Conservation (phyloP, 148 eudicot species). For the Rhododendron vialii region DNA sequence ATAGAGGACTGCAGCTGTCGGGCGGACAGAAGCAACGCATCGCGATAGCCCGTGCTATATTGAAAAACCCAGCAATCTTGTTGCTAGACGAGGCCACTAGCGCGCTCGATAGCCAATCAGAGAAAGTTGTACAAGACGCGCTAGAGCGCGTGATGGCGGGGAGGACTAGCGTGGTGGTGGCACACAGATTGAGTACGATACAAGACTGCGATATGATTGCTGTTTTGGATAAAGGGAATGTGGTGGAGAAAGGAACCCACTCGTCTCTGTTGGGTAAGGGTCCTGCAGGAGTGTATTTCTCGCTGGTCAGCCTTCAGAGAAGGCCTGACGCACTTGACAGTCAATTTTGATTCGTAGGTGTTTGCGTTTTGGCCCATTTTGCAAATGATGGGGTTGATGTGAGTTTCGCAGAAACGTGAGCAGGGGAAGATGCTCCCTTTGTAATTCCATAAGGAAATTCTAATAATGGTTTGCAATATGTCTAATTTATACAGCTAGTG, state of each 20-base stretch:
- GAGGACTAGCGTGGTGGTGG: not conserved
- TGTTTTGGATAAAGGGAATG: not conserved
- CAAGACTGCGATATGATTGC: not conserved
- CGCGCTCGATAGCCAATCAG: not conserved
- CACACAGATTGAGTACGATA: not conserved
- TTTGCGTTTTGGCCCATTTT: not conserved
- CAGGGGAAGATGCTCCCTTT: slow-evolving; percentile 1
- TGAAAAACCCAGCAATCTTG: not conserved
- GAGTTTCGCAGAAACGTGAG: not conserved
- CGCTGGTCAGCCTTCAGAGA: not conserved
- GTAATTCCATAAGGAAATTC: not conserved
- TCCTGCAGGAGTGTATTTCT: not conserved
- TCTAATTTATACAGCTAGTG: not conserved
- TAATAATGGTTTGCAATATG: not conserved
- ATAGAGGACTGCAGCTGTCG: not conserved
- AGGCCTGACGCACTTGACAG: not conserved
- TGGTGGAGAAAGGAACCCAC: not conserved
- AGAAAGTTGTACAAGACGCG: not conserved
- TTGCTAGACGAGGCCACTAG: slow-evolving; percentile 1
- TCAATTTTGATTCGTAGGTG: not conserved
- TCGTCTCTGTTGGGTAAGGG: not conserved
- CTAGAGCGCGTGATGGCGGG: not conserved
- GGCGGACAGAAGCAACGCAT: not conserved
- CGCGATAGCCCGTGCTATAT: not conserved
- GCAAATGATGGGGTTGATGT: not conserved